phyloP scores from a whole-genome alignment of 2,329 filamentous ascomycete genomes.

The Aureobasidium subglaciale region DNA sequence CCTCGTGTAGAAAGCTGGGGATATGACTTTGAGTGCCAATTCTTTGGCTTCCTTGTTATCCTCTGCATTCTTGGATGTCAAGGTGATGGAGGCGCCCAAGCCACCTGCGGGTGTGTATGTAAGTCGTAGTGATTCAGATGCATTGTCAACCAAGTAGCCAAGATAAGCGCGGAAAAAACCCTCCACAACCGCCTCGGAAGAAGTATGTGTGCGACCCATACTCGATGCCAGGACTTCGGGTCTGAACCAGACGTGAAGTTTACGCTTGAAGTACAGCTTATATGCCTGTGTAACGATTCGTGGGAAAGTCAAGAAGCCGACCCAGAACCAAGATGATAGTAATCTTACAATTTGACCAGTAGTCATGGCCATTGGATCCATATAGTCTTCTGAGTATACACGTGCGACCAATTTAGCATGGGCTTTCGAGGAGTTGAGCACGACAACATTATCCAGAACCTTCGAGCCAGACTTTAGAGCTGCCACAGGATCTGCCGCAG shows the following conservation, averaged over 20 bases:
- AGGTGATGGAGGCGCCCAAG: conserved; percentile 10
- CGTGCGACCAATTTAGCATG: conserved; percentile 56
- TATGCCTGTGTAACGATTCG: conserved; percentile 57
- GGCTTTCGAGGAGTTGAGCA: conserved; percentile 52
- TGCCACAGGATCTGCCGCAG: conserved; percentile 37
- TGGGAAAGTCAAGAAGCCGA: conserved; percentile 59
- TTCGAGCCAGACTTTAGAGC: conserved; percentile 21
- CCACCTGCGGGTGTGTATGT: conserved; percentile 45
- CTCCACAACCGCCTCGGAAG: conserved; percentile 40
- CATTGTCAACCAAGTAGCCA: conserved; percentile 42
- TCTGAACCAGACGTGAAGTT: conserved; percentile 57
- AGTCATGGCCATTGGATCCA: conserved; percentile 45
- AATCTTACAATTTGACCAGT: conserved; percentile 23
- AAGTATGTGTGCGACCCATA: conserved; percentile 47
- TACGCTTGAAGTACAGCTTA: conserved; percentile 48
- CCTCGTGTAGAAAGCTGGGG: conserved; percentile 60
- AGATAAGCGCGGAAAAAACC: conserved; percentile 35
- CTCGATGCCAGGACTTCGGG: conserved; percentile 55
- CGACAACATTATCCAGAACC: conserved; percentile 53
- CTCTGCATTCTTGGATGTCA: conserved; percentile 20
- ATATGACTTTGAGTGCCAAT: conserved; percentile 53
- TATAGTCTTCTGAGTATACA: conserved; percentile 46
- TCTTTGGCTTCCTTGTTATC: conserved; percentile 31
- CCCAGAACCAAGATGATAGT: conserved; percentile 54
- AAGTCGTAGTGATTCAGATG: conserved; percentile 40